Evolutionary conservation across 164 flowering plant genomes (phyloP).

Genomic region (Kalanchoe fedtschenkoi): DNA sequence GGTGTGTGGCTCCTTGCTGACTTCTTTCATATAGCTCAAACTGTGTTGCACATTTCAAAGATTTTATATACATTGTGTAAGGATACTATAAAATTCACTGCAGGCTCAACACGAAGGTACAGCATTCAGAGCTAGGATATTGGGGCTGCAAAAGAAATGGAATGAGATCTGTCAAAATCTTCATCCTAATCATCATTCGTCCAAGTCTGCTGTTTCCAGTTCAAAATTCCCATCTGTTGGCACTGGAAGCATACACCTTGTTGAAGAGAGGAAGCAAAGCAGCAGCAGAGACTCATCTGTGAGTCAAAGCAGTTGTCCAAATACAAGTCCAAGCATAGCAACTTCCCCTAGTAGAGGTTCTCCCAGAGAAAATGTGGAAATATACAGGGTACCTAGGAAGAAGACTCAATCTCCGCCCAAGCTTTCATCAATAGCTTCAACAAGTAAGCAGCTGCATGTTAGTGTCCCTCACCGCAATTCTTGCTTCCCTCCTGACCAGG

Average conservation of each 20-base stretch:
- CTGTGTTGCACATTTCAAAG: background rate
- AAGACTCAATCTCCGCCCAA: slow-evolving; percentile 9
- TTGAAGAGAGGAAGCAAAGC: slow-evolving; percentile 17
- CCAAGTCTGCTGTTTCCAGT: slow-evolving; percentile 18
- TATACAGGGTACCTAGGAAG: slow-evolving; percentile 8
- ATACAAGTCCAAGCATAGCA: slow-evolving; percentile 12
- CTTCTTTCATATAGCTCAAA: background rate
- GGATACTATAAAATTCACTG: slow-evolving; percentile 30
- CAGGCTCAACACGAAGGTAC: slow-evolving; percentile 62
- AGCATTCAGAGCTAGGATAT: slow-evolving; percentile 27
- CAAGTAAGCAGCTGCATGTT: slow-evolving; percentile 1
- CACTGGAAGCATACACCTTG: slow-evolving; percentile 19
- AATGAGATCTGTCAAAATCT: slow-evolving; percentile 42
- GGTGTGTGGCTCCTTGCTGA: slow-evolving; percentile 21
- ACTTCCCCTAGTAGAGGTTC: slow-evolving; percentile 9
- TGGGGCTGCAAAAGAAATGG: slow-evolving; percentile 57
- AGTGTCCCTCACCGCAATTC: slow-evolving; percentile 3
- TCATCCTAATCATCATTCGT: slow-evolving; percentile 23
- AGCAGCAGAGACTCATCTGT: slow-evolving; percentile 15
- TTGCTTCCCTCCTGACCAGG: slow-evolving; percentile 1
- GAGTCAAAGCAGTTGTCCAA: slow-evolving; percentile 16
- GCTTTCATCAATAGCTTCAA: slow-evolving; percentile 6
- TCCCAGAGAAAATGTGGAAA: slow-evolving; percentile 2
- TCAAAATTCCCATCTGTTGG: slow-evolving; percentile 17
- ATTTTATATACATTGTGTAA: background rate